Conservation (phyloP, 805 yeast genomes). For the Wickerhamiella shivajii region DNA sequence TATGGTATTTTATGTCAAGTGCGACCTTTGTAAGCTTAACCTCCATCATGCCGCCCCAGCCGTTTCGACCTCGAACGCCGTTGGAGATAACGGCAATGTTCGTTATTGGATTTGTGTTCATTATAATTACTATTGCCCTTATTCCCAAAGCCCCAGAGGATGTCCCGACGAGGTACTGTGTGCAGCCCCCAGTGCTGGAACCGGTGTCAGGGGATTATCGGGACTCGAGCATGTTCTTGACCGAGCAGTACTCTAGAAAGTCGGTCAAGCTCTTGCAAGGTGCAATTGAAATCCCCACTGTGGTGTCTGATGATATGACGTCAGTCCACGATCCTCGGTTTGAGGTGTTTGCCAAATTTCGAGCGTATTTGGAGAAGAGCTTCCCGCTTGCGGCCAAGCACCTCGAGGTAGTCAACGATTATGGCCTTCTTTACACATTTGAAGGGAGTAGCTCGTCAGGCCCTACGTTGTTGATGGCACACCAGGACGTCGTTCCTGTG, state of each 20-base stretch:
- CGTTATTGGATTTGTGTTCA: constrained; percentile 11
- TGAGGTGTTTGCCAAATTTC: constrained; percentile 33
- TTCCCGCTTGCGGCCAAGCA: constrained; percentile 38
- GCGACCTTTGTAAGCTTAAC: too few species aligned
- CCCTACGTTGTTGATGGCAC: constrained; percentile 60
- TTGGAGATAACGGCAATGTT: constrained; percentile 16
- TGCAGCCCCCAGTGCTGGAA: constrained; percentile 9
- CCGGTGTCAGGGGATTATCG: neutral
- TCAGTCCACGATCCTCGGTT: constrained; percentile 40
- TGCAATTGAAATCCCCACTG: constrained; percentile 57
- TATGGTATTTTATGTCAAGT: too few species aligned
- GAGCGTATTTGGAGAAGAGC: constrained; percentile 32
- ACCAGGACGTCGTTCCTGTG: constrained; percentile 73
- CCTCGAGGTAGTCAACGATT: constrained; percentile 41
- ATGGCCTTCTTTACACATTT: constrained; percentile 56
- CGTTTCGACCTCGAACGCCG: constrained; percentile 14
- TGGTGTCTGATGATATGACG: constrained; percentile 39
- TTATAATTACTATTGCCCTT: constrained; percentile 12
- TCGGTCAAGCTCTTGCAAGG: constrained; percentile 22
- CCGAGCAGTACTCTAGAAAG: constrained; percentile 8
- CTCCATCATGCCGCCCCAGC: too few species aligned
- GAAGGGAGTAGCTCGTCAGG: constrained; percentile 34
- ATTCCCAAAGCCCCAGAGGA: constrained; percentile 14
- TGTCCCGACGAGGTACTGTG: constrained; percentile 17
- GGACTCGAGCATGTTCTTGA: constrained; percentile 11